These are phyloP conservation scores for Rhizophora mangle DNA, from an alignment of 345 rosid species.

Conservation along the genomic window DNA sequence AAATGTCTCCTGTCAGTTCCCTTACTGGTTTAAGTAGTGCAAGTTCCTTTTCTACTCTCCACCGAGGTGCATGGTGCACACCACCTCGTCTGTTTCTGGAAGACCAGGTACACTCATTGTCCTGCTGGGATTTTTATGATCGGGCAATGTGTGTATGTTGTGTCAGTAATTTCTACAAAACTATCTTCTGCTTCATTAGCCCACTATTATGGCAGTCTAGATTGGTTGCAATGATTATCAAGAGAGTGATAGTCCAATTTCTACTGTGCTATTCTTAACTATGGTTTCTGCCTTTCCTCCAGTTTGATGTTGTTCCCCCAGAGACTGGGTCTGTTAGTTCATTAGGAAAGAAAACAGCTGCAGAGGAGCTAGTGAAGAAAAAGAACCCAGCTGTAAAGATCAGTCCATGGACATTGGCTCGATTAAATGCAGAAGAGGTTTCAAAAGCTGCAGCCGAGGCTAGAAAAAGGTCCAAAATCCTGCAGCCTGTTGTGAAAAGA, in stretches of 20 bases:
- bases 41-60: conserved; percentile 90
- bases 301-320: conserved; percentile 99
- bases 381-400: conserved; percentile 72
- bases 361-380: conserved; percentile 62
- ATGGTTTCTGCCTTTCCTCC: conserved; percentile 17
- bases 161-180: neutral
- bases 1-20: conserved; percentile 94
- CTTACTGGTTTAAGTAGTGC: conserved; percentile 95
- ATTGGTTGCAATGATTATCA: neutral
- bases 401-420: conserved; percentile 93
- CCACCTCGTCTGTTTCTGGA: conserved; percentile 93
- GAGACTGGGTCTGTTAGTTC: conserved; percentile 94
- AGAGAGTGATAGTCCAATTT: neutral
- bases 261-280: conserved; percentile 2
- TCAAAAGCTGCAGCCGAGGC: conserved; percentile 97
- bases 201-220: too few relatives aligned
- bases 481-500: conserved; percentile 66
- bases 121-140: neutral
- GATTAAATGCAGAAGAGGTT: conserved; percentile 88
- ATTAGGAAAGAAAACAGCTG: conserved; percentile 62
- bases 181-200: neutral
- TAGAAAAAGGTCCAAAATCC: conserved; percentile 78
- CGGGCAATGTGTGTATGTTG: too few relatives aligned
- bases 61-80: conserved; percentile 97
- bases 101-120: conserved; percentile 65